Conservation (phyloP, 2,329 filamentous ascomycete genomes). For the Byssoonygena ceratinophila region DNA sequence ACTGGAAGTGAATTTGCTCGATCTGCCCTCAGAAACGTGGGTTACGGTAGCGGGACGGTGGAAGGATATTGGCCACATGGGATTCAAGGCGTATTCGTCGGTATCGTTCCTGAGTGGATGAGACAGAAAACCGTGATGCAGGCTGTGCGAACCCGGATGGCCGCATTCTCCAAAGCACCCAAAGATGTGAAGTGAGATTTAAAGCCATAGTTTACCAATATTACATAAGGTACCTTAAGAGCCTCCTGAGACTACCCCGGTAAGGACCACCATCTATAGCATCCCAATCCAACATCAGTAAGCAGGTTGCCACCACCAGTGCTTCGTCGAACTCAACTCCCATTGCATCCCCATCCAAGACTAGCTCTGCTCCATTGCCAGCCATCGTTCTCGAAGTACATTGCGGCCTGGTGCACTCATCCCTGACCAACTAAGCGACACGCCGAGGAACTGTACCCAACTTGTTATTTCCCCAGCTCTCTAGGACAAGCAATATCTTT, state of each 20-base stretch:
- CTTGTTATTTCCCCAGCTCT: constrained; percentile 13
- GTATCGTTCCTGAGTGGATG: constrained; percentile 8
- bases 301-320: constrained; percentile 46
- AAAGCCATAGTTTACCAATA: too few species aligned
- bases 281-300: constrained; percentile 49
- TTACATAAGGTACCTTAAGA: too few species aligned
- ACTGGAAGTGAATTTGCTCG: constrained; percentile 24
- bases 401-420: constrained; percentile 32
- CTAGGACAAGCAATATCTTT: constrained; percentile 24
- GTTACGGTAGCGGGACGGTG: constrained; percentile 25
- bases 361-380: constrained; percentile 38
- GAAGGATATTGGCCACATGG: constrained; percentile 29
- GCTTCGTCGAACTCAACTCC: constrained; percentile 33
- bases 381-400: constrained; percentile 30
- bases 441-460: constrained; percentile 11
- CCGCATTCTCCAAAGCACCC: neutral
- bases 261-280: constrained; percentile 39
- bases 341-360: constrained; percentile 37
- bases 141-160: neutral
- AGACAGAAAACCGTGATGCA: constrained; percentile 5
- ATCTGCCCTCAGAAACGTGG: constrained; percentile 27
- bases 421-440: constrained; percentile 34
- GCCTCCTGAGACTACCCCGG: neutral
- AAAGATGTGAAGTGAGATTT: neutral
- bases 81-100: constrained; percentile 18